A percentile compares a stretch with the other conserved stretches of the same genome.
Conservation (phyloP, 2,329 filamentous ascomycete species). For the Aspergillus quadrilineatus region DNA sequence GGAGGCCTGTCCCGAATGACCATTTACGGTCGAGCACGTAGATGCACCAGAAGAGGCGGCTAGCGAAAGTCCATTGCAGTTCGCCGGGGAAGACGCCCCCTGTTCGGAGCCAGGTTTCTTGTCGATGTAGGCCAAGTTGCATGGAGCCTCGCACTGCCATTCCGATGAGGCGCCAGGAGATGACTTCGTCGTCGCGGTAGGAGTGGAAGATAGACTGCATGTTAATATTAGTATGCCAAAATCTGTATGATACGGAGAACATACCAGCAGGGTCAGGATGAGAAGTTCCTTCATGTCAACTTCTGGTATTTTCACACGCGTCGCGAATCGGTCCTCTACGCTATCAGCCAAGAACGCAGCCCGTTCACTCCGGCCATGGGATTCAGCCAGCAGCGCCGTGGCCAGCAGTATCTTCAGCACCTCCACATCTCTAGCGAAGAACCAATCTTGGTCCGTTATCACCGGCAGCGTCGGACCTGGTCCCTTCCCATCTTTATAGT, state of each 20-base stretch:
- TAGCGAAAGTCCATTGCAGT: conserved; percentile 37
- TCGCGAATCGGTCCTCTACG: conserved; percentile 37
- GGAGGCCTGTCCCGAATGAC: conserved; percentile 54
- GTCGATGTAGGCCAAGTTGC: conserved; percentile 52
- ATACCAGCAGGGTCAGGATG: conserved; percentile 32
- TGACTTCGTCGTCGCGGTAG: conserved; percentile 51
- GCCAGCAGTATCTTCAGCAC: conserved; percentile 79
- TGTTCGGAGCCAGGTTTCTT: conserved; percentile 40
- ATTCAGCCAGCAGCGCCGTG: conserved; percentile 71
- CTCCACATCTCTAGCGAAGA: conserved; percentile 54
- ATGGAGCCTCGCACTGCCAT: conserved; percentile 49
- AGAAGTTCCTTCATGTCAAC: conserved; percentile 42
- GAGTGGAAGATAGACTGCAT: conserved; percentile 38
- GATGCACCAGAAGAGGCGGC: conserved; percentile 51
- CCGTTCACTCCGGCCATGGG: conserved; percentile 69
- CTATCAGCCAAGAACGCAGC: conserved; percentile 35
- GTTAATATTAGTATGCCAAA: not conserved
- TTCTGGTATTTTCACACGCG: conserved; percentile 33
- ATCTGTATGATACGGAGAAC: not conserved
- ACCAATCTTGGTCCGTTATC: conserved; percentile 34
- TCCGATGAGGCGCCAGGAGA: conserved; percentile 51
- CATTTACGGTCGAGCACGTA: conserved; percentile 54
- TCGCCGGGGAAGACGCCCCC: conserved; percentile 39
- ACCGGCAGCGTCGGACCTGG: not conserved
- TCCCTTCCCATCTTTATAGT: conserved; percentile 18